Base-by-base conservation (phyloP, 1,284 basidiomycete genomes). In the Clitocybe nebularis region DNA sequence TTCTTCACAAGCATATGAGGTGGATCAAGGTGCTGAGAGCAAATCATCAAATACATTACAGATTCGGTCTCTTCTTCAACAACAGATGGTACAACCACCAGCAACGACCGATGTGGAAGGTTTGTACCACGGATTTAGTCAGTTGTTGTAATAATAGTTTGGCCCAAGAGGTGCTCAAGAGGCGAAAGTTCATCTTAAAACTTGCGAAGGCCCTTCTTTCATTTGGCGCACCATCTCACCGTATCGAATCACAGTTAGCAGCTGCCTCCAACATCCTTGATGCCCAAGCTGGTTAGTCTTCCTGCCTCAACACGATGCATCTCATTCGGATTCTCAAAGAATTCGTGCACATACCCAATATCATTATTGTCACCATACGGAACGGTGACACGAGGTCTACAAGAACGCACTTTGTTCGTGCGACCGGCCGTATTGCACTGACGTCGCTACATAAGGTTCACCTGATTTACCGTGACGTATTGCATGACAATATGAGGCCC, bases 221-320 rank as follows among this genome's bases (percentile, higher is more conserved):
- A 3, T 90, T 87, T 57, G 90, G 91, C 14, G 86, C 90, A 14
- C 91, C 90, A 3, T 90, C 89, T 19, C 91, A 93, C 62, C 75
- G 90, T 22, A 84, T 92, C 52, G 88, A 92, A 62, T 81, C 84
- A 1, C 90, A 92, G 59, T 72, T 94, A 8, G 67, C 68, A 33
- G 66, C 72, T 17, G 73, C 72, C 8, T 70, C 72, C 8, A 57
- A 66, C 23, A 72, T 73, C 44, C 56, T 76, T 4, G 66, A 68
- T 14, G 65, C 67, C 24, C 58, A 67, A 48, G 62, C 71, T 45
- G 69, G 71, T 69, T 6, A 32, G 62, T 54, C 6, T 19, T 11
- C 6, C 23, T 32, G 16, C 36, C 17, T 16, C 36, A 11, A 13
- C 13, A 17, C 32, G 36, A 19, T 37, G 24, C 37, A 32, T 41